Conservation (phyloP, 2,329 filamentous ascomycete genomes). For the Geosmithia putterillii region DNA sequence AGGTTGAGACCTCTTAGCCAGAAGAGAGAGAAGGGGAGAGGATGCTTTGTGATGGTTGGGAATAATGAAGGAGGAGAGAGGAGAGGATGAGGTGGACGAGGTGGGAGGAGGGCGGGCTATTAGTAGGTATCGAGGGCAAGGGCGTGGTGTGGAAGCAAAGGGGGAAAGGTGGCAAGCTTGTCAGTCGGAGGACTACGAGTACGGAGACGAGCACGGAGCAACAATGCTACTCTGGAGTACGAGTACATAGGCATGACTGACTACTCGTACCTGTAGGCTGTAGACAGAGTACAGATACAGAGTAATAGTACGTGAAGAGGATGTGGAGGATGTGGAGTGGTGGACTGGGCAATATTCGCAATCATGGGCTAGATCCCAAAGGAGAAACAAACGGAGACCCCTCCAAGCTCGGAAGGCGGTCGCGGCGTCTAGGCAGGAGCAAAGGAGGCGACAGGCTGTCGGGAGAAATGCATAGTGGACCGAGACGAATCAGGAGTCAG, state of each 20-base stretch:
- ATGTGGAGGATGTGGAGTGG: neutral
- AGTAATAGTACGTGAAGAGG: neutral
- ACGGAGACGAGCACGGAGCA: neutral
- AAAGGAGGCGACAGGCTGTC: too few species aligned
- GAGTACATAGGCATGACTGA: neutral
- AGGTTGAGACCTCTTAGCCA: neutral
- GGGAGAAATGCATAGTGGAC: too few species aligned
- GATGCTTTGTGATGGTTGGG: neutral
- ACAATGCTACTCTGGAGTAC: neutral
- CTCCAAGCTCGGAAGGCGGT: too few species aligned
- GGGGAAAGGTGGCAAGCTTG: neutral
- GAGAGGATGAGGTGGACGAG: neutral
- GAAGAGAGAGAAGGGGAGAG: neutral
- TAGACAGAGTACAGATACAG: neutral
- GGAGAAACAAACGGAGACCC: too few species aligned
- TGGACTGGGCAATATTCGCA: too few species aligned
- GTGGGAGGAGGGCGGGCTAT: neutral
- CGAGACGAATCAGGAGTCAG: too few species aligned
- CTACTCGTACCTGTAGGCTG: too few species aligned
- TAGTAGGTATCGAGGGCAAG: conserved; percentile 1
- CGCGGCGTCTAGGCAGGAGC: too few species aligned
- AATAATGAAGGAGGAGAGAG: neutral
- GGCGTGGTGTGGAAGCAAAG: too few species aligned
- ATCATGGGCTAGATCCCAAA: too few species aligned
- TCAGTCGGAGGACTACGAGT: neutral